Evolutionary conservation across 129 eudicot genomes (phyloP), one percentile per base, ranked within the genome.

Genomic region (Deinandra increscens): DNA sequence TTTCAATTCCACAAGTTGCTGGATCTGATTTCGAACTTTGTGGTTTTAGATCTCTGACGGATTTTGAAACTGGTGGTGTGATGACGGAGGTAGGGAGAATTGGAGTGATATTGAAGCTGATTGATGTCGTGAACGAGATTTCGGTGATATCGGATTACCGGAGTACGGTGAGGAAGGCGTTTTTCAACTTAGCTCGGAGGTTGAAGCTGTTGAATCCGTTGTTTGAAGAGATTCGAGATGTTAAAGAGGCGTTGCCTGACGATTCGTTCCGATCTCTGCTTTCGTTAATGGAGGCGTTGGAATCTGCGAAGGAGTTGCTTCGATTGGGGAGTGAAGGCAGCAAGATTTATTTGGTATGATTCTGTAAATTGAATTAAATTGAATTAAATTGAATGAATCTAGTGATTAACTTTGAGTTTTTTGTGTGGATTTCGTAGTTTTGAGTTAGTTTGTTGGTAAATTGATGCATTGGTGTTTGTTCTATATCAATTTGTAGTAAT

Each of bases 181-280:
- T 85, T 78, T 75, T 83, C 23, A 91, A 91, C 76, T 65, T 91
- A 65, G 85, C 88, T 14, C 72, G 97, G 29, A 63, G 97, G 69
- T 62, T 91, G 78, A 91, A 88, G 85, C 84, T 91, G 11, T 76
- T 91, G 80, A 84, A 79, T 46, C 97, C 97, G 23, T 59, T 91
- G 90, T 91, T 91, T 53, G 97, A 91, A 72, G 97, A 91, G 84
- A 88, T 91, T 80, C 89, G 95, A 13, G 97, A 91, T 59, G 74
- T 80, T 60, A 78, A 84, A 46, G 85, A 82, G 45, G 38, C 77
- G 20, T 14, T 91, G 0, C 80, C 85, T 15, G 76, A 80, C 0
- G 81, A 70, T 5, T 79, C 85, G 9, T 41, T 78, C 26, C 39
- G 33, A 66, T 75, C 87, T 9, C 54, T 91, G 36, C 39, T 48